Base-by-base conservation (phyloP, 139 green algal genomes). In the Trebouxia sp. region DNA sequence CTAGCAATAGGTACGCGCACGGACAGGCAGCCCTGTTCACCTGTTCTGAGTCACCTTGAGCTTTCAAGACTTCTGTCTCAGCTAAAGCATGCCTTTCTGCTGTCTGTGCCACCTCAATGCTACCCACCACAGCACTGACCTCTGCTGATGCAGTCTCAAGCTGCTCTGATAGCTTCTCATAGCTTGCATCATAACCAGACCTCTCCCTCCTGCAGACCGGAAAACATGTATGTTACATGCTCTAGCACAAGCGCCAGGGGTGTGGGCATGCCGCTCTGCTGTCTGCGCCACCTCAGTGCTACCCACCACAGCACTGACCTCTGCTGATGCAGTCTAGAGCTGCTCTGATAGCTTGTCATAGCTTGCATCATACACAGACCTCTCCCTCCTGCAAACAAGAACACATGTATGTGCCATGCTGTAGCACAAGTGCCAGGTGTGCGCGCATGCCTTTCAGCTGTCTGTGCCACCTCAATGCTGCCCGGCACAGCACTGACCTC, bases 11-110 rank as follows among this genome's bases (percentile, higher is more conserved):
- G n/a, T n/a, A n/a, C n/a, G n/a, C n/a, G n/a, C n/a, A n/a, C n/a
- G 56, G 30, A 69, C 17, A 24, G 5, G 10, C 67, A 77, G 7
- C 1, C 14, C 15, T 42, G 8, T 10, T 45, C 32, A 79, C 53
- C 80, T 84, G 80, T 77, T 90, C 86, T 37, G 79, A 80, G 69
- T 90, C 86, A 0, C 72, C 80, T 75, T 90, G 86, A 53, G 84
- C 84, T 48, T 82, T 75, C 28, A 90, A 62, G 41, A 75, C 78
- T 15, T 85, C 84, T 28, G 84, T 82, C 83, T 90, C 83, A 55
- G 84, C 79, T 53, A 75, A 67, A 20, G 83, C 83, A 75, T 85
- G 74, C 45, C 87, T 85, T 35, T 85, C 76, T 41, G 86, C 86
- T 80, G 87, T 81, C 42, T 84, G 86, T 35, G 83, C 84, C 32